Conservation (phyloP, 2,329 filamentous ascomycete species). For the Triangularia setosa region DNA sequence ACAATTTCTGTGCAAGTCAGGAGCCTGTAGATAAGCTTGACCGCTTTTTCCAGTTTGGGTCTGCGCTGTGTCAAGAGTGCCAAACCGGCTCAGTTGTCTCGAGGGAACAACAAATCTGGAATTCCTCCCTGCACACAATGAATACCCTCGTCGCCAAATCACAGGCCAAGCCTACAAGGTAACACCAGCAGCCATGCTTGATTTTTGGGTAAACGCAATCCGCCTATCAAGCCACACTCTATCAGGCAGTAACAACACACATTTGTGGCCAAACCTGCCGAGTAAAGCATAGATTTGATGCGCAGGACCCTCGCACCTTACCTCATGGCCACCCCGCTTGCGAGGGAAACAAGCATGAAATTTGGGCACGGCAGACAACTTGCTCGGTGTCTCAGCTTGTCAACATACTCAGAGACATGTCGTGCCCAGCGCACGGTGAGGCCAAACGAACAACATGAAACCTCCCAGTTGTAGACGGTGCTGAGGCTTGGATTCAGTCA, state of each 20-base stretch:
- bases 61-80: neutral
- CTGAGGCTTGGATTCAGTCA: neutral
- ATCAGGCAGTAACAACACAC: too few relatives aligned
- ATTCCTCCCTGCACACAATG: neutral
- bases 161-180: neutral
- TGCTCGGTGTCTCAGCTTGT: neutral
- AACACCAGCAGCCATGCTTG: neutral
- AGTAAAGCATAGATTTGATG: neutral
- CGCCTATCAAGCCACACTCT: neutral
- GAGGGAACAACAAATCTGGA: neutral
- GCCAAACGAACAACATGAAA: neutral
- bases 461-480: neutral
- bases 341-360: neutral
- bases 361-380: neutral
- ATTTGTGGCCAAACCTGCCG: too few relatives aligned
- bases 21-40: neutral
- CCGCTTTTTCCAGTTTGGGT: constrained; percentile 9
- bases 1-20: neutral
- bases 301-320: neutral
- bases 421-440: neutral
- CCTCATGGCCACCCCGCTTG: neutral
- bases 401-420: neutral
- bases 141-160: neutral
- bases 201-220: neutral
- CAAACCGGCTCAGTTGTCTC: neutral